Conservation (phyloP, 169 alveolate species). For the Plasmodium coatneyi region DNA sequence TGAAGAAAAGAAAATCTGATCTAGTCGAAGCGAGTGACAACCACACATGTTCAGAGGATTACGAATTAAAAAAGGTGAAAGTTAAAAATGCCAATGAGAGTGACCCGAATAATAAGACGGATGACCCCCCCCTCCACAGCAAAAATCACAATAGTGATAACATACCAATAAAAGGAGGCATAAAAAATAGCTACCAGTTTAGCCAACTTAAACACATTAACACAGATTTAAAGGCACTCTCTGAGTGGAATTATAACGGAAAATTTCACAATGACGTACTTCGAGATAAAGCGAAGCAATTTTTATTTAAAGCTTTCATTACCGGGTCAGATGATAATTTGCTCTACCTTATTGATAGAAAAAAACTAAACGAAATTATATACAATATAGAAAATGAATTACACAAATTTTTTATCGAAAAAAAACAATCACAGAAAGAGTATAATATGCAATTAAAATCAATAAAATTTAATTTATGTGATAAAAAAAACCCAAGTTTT, state of each 20-base stretch:
- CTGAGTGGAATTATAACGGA: conserved; percentile 64
- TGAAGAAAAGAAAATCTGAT: conserved; percentile 65
- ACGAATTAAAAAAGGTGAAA: conserved; percentile 44
- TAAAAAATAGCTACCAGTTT: conserved; percentile 18
- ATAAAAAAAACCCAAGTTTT: conserved; percentile 91
- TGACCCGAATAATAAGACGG: background rate
- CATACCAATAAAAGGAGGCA: conserved; percentile 41
- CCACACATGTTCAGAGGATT: conserved; percentile 5
- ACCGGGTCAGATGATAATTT: conserved; percentile 73
- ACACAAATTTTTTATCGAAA: conserved; percentile 76
- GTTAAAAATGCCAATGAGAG: conserved; percentile 62
- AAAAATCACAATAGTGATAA: background rate
- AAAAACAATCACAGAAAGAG: conserved; percentile 80
- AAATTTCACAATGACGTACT: conserved; percentile 56
- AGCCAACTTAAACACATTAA: background rate
- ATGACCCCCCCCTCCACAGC: background rate
- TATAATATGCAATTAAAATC: conserved; percentile 89
- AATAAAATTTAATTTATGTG: conserved; percentile 91
- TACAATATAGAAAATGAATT: conserved; percentile 84
- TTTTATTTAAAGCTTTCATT: conserved; percentile 68
- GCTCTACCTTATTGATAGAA: conserved; percentile 74
- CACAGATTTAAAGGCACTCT: conserved; percentile 5
- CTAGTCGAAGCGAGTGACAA: conserved; percentile 2
- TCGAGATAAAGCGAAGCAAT: conserved; percentile 79
- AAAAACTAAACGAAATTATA: conserved; percentile 79